phyloP scores from a whole-genome alignment of 106 monocot species.

The Platanthera guangdongensis region DNA sequence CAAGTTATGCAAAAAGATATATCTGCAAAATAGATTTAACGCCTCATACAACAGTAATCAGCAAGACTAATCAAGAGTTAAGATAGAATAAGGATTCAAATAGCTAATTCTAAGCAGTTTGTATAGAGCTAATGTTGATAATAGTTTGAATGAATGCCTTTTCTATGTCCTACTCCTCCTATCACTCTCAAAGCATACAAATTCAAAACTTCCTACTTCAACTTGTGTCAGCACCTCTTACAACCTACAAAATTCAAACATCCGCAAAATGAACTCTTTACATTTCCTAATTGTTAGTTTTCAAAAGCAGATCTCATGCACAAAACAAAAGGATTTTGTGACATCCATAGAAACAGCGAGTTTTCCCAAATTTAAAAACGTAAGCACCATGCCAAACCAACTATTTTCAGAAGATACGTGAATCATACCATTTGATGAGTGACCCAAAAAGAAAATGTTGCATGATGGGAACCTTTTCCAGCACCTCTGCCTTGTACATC shows the following conservation, averaged over 20 bases:
- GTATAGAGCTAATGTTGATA: background rate
- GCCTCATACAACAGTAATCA: background rate
- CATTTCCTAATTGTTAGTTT: no score
- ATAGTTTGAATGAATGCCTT: background rate
- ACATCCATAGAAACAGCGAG: no score
- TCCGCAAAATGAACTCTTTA: no score
- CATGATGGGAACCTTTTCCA: conserved; percentile 99
- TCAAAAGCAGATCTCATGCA: no score
- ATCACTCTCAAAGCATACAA: background rate
- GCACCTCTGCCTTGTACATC: conserved; percentile 99
- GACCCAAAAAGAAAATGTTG: conserved; percentile 98
- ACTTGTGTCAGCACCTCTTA: no score
- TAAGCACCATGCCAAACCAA: background rate
- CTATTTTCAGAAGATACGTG: background rate
- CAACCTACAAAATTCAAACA: no score
- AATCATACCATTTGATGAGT: conserved; percentile 70
- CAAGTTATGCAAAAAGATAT: background rate
- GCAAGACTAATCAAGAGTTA: background rate
- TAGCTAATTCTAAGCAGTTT: background rate
- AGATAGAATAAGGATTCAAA: background rate
- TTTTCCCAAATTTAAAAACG: background rate
- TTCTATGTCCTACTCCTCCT: background rate
- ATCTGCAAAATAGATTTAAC: background rate
- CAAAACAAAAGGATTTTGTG: no score
- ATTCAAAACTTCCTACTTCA: no score